Base-by-base conservation (phyloP, 108 stramenopile genomes). In the Parietichytrium sp. region DNA sequence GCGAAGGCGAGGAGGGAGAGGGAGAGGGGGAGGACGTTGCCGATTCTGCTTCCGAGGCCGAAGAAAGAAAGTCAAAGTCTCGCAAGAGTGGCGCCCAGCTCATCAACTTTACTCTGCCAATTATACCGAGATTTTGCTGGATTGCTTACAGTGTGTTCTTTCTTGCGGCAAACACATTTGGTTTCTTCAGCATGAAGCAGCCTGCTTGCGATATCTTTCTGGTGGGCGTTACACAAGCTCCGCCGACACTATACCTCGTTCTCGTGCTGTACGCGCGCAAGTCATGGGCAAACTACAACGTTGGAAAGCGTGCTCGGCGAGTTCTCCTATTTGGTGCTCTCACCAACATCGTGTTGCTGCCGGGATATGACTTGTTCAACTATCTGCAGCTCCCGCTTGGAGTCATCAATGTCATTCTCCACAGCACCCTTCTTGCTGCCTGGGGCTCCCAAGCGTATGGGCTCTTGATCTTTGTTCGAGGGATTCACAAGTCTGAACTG, bases 151-250 rank as follows among this genome's bases (percentile, higher is more conserved):
- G 91, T 26, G 4, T 79, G 4, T 83, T 79, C 79, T 83, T 90
- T 30, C 86, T 92, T 0, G 54, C 54, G 27, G 82, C 91, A 31
- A 86, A 86, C 49, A 87, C 84, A 7, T 55, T 72, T 49, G 93
- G 93, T 29, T 87, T 84, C 51, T 86, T 93, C 61, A 89, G 87
- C 55, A 93, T 87, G 79, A 89, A 93, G 81, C 91, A 93, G 29
- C 94, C 94, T 3, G 94, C 93, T 13, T 94, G 93, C 78, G 94
- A 95, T 78, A 95, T 93, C 49, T 95, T 95, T 81, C 87, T 95
- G 78, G 92, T 93, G 1, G 94, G 93, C 0, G 88, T 86, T 15
- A 92, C 93, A 12, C 94, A 95, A 78, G 84, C 87, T 47, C 89
- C 90, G 0, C 80, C 92, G 10, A 95, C 93, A 0, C 81, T 89